A percentile compares a stretch with the other conserved stretches of the same genome.
Conservation (phyloP, 768 basidiomycete genomes). For the Boletus vermiculosoides region DNA sequence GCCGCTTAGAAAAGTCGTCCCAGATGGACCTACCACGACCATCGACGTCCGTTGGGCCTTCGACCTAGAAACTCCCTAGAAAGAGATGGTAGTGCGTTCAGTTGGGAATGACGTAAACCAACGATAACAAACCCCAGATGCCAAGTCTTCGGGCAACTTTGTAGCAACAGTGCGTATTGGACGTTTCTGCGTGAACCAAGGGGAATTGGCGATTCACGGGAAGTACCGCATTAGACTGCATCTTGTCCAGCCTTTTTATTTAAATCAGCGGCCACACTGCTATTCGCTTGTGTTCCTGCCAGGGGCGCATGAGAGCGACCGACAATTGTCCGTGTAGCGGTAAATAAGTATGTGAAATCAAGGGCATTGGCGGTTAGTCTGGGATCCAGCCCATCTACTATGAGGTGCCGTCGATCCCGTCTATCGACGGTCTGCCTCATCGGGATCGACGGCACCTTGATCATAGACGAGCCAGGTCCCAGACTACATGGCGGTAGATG, state of each 20-base stretch:
- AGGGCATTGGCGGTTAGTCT: too few relatives aligned
- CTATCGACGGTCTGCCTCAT: too few relatives aligned
- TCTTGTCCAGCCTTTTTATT: background rate
- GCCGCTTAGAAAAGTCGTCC: constrained; percentile 66
- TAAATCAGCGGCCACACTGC: too few relatives aligned
- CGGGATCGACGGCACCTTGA: too few relatives aligned
- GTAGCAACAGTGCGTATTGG: constrained; percentile 33
- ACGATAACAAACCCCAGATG: constrained; percentile 57
- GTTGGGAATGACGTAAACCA: background rate
- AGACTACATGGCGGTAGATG: too few relatives aligned
- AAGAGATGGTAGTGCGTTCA: background rate
- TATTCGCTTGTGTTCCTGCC: too few relatives aligned
- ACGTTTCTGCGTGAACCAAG: constrained; percentile 1
- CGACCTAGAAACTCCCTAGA: constrained; percentile 70
- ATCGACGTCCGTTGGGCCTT: constrained; percentile 59
- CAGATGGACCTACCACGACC: constrained; percentile 71
- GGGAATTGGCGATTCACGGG: background rate
- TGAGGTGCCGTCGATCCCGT: too few relatives aligned
- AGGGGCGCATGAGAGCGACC: background rate
- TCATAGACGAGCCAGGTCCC: too few relatives aligned
- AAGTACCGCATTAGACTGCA: background rate
- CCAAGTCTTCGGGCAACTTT: constrained; percentile 56
- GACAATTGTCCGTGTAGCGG: background rate
- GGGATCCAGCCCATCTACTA: too few relatives aligned
- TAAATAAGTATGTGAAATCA: too few relatives aligned